Percentiles rank a stretch among this genome's conserved stretches.
Conservation (phyloP, 2,329 filamentous ascomycete species). For the Arthrobotrys sphaeroides region DNA sequence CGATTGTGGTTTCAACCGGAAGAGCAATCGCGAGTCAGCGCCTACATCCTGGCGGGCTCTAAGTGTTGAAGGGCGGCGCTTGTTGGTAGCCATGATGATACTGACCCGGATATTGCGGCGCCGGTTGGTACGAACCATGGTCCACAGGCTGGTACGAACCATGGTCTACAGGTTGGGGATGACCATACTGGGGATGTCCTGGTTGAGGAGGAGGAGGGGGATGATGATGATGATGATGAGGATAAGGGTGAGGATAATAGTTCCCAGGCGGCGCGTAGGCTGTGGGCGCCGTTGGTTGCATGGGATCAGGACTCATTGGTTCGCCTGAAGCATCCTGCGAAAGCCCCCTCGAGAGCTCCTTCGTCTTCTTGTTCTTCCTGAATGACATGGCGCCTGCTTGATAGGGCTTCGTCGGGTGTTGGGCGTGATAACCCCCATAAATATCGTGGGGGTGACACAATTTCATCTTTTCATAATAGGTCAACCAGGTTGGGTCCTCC, state of each 20-base stretch:
- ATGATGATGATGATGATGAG: not conserved
- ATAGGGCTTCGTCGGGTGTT: not conserved
- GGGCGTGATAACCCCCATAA: not conserved
- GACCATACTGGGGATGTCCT: too few relatives aligned
- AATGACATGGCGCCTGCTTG: not conserved
- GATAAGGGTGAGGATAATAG: too few relatives aligned
- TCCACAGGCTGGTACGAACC: too few relatives aligned
- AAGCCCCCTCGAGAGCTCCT: not conserved
- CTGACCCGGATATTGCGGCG: not conserved
- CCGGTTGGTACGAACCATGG: too few relatives aligned
- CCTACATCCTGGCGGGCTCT: not conserved
- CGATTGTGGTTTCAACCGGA: not conserved
- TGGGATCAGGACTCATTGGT: not conserved
- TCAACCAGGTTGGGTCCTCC: slow-evolving; percentile 30
- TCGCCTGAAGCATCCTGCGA: slow-evolving; percentile 27
- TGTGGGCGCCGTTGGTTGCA: not conserved
- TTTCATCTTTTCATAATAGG: slow-evolving; percentile 10
- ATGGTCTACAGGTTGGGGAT: too few relatives aligned
- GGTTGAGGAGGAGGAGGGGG: too few relatives aligned
- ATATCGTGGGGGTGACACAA: not conserved
- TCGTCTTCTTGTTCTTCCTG: not conserved
- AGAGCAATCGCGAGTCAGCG: not conserved
- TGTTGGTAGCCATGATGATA: too few relatives aligned
- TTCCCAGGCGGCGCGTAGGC: not conserved
- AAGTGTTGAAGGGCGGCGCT: too few relatives aligned